Evolutionary conservation across 768 basidiomycete species (phyloP).

Genomic region (Strobilomyces dryophilus): DNA sequence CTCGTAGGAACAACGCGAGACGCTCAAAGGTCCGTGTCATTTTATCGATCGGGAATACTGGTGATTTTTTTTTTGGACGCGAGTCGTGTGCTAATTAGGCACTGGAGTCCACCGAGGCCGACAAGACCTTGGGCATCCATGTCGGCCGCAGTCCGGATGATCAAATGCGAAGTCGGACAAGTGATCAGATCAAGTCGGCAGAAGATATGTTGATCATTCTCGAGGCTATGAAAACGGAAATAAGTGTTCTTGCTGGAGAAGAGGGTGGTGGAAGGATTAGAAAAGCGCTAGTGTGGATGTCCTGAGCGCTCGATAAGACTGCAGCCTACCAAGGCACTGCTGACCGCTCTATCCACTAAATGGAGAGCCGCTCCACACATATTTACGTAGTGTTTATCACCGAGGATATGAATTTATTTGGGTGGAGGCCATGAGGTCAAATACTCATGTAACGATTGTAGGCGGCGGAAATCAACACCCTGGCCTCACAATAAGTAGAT

Average conservation of each 20-base stretch:
- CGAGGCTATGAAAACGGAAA: conserved; percentile 33
- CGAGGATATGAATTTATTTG: background rate
- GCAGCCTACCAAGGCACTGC: background rate
- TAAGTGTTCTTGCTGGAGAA: conserved; percentile 44
- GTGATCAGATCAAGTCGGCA: conserved; percentile 37
- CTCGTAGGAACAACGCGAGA: conserved; percentile 40
- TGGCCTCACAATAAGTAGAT: too few relatives aligned
- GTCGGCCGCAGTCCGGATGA: conserved; percentile 48
- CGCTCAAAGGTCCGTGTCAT: too few relatives aligned
- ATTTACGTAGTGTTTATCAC: background rate
- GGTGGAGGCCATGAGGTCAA: too few relatives aligned
- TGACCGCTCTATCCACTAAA: conserved; percentile 2
- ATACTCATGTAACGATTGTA: too few relatives aligned
- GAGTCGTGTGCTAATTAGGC: background rate
- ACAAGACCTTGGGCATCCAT: conserved; percentile 26
- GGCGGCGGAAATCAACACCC: too few relatives aligned
- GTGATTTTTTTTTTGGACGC: conserved; percentile 1
- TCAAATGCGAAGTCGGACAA: conserved; percentile 42
- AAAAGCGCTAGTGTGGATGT: conserved; percentile 37
- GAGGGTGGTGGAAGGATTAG: conserved; percentile 36
- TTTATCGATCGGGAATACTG: background rate
- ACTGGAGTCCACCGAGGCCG: background rate
- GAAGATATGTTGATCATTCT: conserved; percentile 47
- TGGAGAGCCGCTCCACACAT: background rate
- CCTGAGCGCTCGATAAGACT: conserved; percentile 1